These are phyloP conservation scores for Fomitopsis betulina DNA, from an alignment of 1,284 basidiomycete genomes.

Conservation along the genomic window DNA sequence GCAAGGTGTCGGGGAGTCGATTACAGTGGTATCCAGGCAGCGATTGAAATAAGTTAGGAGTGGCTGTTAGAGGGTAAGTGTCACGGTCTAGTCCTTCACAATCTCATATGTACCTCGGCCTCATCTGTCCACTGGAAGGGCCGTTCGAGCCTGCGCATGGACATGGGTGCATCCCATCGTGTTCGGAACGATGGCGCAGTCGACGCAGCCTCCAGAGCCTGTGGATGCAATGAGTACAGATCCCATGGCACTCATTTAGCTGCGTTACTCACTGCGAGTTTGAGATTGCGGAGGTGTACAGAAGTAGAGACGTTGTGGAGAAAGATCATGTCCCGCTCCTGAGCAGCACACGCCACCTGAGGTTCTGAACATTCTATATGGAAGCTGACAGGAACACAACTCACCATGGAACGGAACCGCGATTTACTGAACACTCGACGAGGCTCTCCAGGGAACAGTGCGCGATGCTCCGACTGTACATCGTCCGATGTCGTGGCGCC, in stretches of 20 bases:
- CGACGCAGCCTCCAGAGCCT: conserved; percentile 38
- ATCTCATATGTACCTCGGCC: conserved; percentile 32
- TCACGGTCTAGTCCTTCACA: not conserved
- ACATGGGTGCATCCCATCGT: conserved; percentile 31
- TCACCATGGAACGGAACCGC: not conserved
- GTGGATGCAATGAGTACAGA: not conserved
- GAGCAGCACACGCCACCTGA: conserved; percentile 29
- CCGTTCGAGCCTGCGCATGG: conserved; percentile 29
- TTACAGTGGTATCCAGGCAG: conserved; percentile 29
- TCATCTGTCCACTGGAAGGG: conserved; percentile 44
- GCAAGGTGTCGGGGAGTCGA: conserved; percentile 41
- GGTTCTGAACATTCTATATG: conserved; percentile 2
- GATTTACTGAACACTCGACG: conserved; percentile 8
- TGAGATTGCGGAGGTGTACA: conserved; percentile 31
- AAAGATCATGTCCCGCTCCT: conserved; percentile 30
- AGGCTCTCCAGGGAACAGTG: not conserved
- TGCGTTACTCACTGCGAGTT: conserved; percentile 32
- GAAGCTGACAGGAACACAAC: not conserved
- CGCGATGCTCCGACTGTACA: conserved; percentile 46
- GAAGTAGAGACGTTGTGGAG: conserved; percentile 25
- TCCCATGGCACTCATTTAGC: not conserved
- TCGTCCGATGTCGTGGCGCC: conserved; percentile 87
- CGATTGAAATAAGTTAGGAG: conserved; percentile 23
- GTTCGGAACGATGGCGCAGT: conserved; percentile 27
- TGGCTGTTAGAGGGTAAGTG: conserved; percentile 10